Evolutionary conservation across 2,329 filamentous ascomycete species (phyloP).

Genomic region (Albifimbria verrucaria): DNA sequence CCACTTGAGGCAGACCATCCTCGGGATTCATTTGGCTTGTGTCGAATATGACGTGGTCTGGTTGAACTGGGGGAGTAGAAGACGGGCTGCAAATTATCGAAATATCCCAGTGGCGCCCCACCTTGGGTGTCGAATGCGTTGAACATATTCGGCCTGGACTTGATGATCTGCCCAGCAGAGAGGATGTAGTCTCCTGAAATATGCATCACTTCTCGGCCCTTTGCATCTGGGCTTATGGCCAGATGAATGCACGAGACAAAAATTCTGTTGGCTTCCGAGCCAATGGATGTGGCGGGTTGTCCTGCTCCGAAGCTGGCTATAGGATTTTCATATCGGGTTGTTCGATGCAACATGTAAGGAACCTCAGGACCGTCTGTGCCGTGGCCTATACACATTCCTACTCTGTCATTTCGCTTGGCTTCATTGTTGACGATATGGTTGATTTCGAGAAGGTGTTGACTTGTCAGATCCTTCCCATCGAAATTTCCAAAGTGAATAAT

Average conservation of each 20-base stretch:
- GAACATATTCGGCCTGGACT: constrained; percentile 58
- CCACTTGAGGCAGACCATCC: constrained; percentile 46
- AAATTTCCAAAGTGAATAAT: background rate
- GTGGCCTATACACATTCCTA: background rate
- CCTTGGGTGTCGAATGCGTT: constrained; percentile 59
- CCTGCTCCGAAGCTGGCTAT: background rate
- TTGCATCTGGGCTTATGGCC: constrained; percentile 41
- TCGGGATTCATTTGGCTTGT: constrained; percentile 22
- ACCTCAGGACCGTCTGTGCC: background rate
- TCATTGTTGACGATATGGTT: background rate
- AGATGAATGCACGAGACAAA: constrained; percentile 21
- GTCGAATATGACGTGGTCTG: constrained; percentile 42
- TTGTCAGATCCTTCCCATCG: background rate
- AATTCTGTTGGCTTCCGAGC: background rate
- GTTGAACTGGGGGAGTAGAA: constrained; percentile 54
- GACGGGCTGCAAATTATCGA: constrained; percentile 53
- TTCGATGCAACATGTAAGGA: background rate
- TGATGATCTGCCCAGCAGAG: constrained; percentile 52
- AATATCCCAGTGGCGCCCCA: constrained; percentile 53
- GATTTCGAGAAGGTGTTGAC: background rate
- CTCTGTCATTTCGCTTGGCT: background rate
- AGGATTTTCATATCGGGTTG: background rate
- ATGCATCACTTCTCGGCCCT: constrained; percentile 52
- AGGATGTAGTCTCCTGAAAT: constrained; percentile 60
- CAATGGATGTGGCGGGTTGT: background rate